These are phyloP conservation scores for Aspergillus pseudotamarii DNA, from an alignment of 2,329 filamentous ascomycete species.

Conservation along the genomic window DNA sequence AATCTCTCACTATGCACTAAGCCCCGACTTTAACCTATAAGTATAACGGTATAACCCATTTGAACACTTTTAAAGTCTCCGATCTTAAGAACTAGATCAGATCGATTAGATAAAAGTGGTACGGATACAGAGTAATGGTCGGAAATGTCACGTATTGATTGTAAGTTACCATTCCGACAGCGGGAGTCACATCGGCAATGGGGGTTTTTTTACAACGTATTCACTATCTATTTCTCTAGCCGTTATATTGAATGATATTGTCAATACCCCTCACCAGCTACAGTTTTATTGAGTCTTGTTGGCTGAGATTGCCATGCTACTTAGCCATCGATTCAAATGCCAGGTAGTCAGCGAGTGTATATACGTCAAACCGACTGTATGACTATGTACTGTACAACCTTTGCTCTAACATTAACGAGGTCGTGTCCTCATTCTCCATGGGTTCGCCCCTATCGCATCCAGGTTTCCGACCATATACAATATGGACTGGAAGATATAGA, in stretches of 20 bases:
- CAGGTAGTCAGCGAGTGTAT: not conserved
- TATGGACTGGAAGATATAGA: not conserved
- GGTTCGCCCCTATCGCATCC: not conserved
- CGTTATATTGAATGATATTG: not conserved
- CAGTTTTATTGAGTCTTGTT: not conserved
- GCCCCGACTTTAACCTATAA: not conserved
- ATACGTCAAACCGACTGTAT: not conserved
- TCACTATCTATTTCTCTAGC: too few species aligned
- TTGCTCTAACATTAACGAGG: not conserved
- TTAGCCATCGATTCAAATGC: not conserved
- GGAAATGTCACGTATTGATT: not conserved
- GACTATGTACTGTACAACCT: not conserved
- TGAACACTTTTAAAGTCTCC: not conserved
- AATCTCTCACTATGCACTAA: not conserved
- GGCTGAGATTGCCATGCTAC: not conserved
- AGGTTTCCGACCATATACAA: not conserved
- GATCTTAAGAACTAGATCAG: not conserved
- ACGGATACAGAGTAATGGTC: not conserved
- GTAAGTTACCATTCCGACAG: slow-evolving; percentile 15
- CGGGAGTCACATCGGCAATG: slow-evolving; percentile 12
- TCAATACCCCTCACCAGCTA: not conserved
- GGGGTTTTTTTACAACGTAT: not conserved
- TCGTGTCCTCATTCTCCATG: too few species aligned
- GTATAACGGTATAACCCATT: not conserved
- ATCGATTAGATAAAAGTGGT: not conserved